Evolutionary conservation across 257 asterid species (phyloP), one percentile per base, ranked within the genome.

Genomic region (Jasminum sambac): DNA sequence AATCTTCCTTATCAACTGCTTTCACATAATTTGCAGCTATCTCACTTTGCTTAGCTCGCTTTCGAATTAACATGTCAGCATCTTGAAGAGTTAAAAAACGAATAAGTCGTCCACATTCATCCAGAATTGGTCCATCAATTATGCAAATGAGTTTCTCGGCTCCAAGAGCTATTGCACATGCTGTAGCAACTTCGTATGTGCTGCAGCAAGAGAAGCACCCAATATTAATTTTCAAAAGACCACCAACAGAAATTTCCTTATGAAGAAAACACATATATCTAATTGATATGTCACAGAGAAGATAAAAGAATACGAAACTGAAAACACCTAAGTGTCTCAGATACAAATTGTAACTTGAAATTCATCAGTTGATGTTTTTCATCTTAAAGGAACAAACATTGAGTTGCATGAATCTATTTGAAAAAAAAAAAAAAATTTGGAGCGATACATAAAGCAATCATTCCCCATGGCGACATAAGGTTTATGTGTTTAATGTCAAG

Each of bases 121-220:
- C 95, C 65, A 84, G 79, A 81, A 93, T 89, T 52, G 96, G 96
- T 43, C 98, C 98, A 61, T 93, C 97, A 52, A 93, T 93, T 70
- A 93, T 81, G 81, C 96, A 87, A 55, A 90, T 85, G 69, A 90
- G 89, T 80, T 93, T 93, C 84, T 93, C 95, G 16, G 97, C 93
- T 69, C 89, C 91, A 71, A 93, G 89, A 77, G 98, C 96, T 78
- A 90, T 74, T 63, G 97, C 97, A 83, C 98, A 89, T 30, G 98
- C 96, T 67, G 98, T 90, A 44, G 98, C 97, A 23, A 90, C 98
- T 82, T 93, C 98, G 59, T 93, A 93, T n/a, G 98, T 86, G 86
- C 97, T 93, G 86, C 82, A 84, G 70, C 48, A 44, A 69, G 73
- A 74, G 63, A 63, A 69, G 64, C 61, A 70, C 12, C 65, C 36